A percentile compares a stretch with the other conserved stretches of the same genome.
These are phyloP conservation scores for Colletotrichum tabaci DNA, from an alignment of 2,329 filamentous ascomycete genomes.

Conservation along the genomic window DNA sequence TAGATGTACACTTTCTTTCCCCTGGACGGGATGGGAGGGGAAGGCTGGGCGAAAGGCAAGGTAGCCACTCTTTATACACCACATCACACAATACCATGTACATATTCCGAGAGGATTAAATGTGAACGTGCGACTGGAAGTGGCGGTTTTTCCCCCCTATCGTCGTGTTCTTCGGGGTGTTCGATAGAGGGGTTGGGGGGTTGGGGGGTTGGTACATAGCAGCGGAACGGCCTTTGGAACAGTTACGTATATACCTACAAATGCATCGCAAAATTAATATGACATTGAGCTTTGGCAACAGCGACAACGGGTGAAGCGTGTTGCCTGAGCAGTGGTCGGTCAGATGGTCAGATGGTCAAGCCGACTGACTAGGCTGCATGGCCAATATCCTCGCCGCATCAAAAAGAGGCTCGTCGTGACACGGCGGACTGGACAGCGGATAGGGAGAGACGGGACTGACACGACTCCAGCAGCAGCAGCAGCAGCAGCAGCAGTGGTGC, in stretches of 20 bases:
- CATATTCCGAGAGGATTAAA: neutral
- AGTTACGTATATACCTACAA: slow-evolving; percentile 10
- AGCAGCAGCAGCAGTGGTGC: neutral
- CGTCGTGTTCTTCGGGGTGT: neutral
- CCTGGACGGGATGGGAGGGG: slow-evolving; percentile 2
- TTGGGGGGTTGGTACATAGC: neutral
- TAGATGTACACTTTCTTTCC: neutral
- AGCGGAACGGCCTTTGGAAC: slow-evolving; percentile 10
- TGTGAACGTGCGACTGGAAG: slow-evolving; percentile 5
- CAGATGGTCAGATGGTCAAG: too few relatives aligned
- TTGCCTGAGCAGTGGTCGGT: neutral
- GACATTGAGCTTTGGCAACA: neutral
- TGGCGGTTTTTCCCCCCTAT: neutral
- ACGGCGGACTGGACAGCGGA: too few relatives aligned
- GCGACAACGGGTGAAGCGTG: neutral
- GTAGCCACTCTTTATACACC: slow-evolving; percentile 17
- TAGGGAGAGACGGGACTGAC: too few relatives aligned
- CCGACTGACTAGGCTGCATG: too few relatives aligned
- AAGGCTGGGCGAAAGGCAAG: neutral
- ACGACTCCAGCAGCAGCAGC: too few relatives aligned
- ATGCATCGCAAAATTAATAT: slow-evolving; percentile 23
- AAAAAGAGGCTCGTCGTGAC: too few relatives aligned
- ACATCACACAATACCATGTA: neutral
- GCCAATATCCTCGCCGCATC: too few relatives aligned
- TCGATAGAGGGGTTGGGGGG: neutral